These are phyloP conservation scores for Hibiscus trionum DNA, from an alignment of 345 rosid genomes.

Conservation along the genomic window DNA sequence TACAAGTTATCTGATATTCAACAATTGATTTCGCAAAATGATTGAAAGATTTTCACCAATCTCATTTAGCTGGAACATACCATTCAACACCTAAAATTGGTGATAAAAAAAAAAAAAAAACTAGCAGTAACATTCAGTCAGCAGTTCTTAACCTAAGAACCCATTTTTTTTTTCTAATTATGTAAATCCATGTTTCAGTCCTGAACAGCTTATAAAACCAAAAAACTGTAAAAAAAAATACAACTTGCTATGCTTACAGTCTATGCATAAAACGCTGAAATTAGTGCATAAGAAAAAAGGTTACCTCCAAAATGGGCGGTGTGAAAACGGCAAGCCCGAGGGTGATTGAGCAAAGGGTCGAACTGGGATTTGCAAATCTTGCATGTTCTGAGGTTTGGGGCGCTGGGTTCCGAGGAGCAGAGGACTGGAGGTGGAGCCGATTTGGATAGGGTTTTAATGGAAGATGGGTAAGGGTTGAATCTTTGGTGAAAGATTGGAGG, in stretches of 20 bases:
- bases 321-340: slow-evolving; percentile 77
- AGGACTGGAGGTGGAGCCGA: not conserved
- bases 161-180: not conserved
- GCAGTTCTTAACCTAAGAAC: not conserved
- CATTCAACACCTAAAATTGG: not conserved
- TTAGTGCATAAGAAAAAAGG: not conserved
- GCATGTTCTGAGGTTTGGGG: slow-evolving; percentile 50
- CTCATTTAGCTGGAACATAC: not conserved
- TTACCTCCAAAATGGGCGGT: slow-evolving; percentile 93
- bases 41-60: not conserved
- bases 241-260: no score
- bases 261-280: not conserved
- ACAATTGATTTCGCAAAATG: not conserved
- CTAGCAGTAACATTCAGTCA: not conserved
- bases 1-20: slow-evolving; percentile 2
- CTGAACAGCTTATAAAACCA: not conserved
- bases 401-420: slow-evolving; percentile 2
- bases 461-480: not conserved
- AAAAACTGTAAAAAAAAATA: not conserved
- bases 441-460: not conserved
- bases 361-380: slow-evolving; percentile 88
- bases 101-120: not conserved
- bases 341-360: slow-evolving; percentile 68
- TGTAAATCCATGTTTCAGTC: not conserved
- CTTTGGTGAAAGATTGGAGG: not conserved